A percentile compares a stretch with the other conserved stretches of the same genome.
These are phyloP conservation scores for Beta corolliflora DNA, from an alignment of 179 eudicot species.

Conservation along the genomic window DNA sequence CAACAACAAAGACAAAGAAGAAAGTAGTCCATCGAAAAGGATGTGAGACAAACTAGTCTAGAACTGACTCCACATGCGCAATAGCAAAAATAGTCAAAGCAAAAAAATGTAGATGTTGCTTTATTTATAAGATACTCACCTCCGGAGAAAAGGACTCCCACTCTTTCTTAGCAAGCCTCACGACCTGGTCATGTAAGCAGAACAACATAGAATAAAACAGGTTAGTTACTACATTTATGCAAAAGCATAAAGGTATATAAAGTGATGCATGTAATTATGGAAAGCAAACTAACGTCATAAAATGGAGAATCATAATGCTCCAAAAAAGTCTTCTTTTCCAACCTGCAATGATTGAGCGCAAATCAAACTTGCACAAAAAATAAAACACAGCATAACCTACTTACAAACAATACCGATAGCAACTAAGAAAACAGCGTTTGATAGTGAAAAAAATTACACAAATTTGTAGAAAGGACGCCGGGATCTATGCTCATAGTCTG, in stretches of 20 bases:
- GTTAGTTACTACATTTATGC: background rate
- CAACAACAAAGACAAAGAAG: background rate
- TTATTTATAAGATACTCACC: background rate
- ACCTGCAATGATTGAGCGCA: background rate
- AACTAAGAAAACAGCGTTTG: background rate
- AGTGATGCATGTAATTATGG: no score
- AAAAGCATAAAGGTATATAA: no score
- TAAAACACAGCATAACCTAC: background rate
- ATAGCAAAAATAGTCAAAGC: background rate
- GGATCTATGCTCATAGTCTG: no score
- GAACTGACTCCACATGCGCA: no score
- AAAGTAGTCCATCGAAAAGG: slow-evolving; percentile 1
- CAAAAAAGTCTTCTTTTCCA: background rate
- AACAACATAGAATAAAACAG: background rate
- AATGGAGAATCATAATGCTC: background rate
- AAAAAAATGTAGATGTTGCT: background rate
- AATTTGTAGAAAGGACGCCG: no score
- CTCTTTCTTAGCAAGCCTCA: slow-evolving; percentile 1
- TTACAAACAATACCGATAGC: slow-evolving; percentile 1
- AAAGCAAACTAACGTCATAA: slow-evolving; percentile 1
- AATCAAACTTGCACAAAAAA: background rate
- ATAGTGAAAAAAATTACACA: no score
- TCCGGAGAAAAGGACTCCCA: background rate
- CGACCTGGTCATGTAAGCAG: background rate
- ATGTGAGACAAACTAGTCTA: no score